Conservation (phyloP, 306 rosid species). For the Fagus sylvatica region DNA sequence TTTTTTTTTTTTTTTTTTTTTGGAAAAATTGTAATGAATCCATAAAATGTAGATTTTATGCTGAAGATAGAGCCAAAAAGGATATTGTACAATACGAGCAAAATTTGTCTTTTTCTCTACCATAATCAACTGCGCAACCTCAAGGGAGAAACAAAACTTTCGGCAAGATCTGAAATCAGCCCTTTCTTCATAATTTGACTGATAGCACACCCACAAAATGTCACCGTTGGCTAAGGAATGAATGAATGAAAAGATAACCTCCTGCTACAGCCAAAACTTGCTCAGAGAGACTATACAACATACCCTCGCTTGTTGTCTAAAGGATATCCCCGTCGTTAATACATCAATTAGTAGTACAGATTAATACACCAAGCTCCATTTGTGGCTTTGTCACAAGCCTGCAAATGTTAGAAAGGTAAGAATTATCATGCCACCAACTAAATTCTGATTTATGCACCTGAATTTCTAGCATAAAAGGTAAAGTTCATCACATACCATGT, state of each 20-base stretch:
- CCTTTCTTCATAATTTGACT: constrained; percentile 31
- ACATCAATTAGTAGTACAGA: constrained; percentile 39
- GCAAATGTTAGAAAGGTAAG: constrained; percentile 28
- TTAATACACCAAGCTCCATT: constrained; percentile 39
- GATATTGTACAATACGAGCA: constrained; percentile 63
- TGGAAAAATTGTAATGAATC: constrained; percentile 49
- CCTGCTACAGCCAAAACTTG: constrained; percentile 31
- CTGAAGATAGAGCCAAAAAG: constrained; percentile 39
- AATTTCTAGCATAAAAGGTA: neutral
- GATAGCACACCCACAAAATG: constrained; percentile 29
- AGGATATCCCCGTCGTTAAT: constrained; percentile 32
- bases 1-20: constrained; percentile 29
- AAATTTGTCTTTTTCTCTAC: constrained; percentile 55
- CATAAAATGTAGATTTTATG: constrained; percentile 33
- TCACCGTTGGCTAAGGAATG: constrained; percentile 22
- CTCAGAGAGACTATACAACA: constrained; percentile 39
- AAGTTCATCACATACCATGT: constrained; percentile 29
- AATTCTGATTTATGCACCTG: constrained; percentile 12
- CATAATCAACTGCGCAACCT: constrained; percentile 50
- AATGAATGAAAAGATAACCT: constrained; percentile 25
- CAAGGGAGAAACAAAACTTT: constrained; percentile 37
- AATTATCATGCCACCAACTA: constrained; percentile 24
- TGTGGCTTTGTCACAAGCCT: constrained; percentile 41
- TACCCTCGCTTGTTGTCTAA: constrained; percentile 31
- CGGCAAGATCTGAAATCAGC: constrained; percentile 35